Evolutionary conservation across 78 protist species (phyloP).

Genomic region (Dictyostelium intermedium): DNA sequence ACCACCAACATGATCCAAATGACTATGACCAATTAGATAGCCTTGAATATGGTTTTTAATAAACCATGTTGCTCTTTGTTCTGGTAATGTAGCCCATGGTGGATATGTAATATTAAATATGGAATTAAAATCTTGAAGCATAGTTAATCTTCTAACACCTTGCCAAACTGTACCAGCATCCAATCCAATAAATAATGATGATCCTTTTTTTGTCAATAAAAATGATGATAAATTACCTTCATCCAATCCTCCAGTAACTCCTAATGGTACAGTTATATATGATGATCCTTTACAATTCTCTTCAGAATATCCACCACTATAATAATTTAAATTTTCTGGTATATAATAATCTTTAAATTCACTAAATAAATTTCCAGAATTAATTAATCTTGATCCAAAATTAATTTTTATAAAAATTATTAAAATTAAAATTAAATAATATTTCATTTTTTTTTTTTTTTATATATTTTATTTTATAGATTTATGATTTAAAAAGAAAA

Average conservation of each 20-base stretch:
- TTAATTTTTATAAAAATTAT: neutral
- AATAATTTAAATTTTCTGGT: neutral
- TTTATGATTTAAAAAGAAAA: too few relatives aligned
- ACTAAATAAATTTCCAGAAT: neutral
- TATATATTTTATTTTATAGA: too few relatives aligned
- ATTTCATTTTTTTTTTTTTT: neutral
- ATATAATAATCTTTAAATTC: neutral
- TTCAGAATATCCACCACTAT: slow-evolving; percentile 31
- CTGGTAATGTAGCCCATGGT: slow-evolving; percentile 12
- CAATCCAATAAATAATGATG: slow-evolving; percentile 17
- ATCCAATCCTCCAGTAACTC: slow-evolving; percentile 49
- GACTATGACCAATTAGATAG: slow-evolving; percentile 35
- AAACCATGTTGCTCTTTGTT: slow-evolving; percentile 55
- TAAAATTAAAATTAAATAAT: neutral
- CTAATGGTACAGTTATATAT: slow-evolving; percentile 30
- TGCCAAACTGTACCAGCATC: slow-evolving; percentile 64
- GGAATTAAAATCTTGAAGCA: neutral
- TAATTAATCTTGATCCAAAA: neutral
- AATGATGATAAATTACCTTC: slow-evolving; percentile 41
- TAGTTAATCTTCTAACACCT: slow-evolving; percentile 3
- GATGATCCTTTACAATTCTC: neutral
- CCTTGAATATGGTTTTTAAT: slow-evolving; percentile 24
- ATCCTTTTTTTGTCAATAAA: slow-evolving; percentile 23
- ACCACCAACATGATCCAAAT: slow-evolving; percentile 49
- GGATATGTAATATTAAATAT: slow-evolving; percentile 15